Evolutionary conservation across 257 asterid genomes (phyloP).

Genomic region (Gardenia jasminoides): DNA sequence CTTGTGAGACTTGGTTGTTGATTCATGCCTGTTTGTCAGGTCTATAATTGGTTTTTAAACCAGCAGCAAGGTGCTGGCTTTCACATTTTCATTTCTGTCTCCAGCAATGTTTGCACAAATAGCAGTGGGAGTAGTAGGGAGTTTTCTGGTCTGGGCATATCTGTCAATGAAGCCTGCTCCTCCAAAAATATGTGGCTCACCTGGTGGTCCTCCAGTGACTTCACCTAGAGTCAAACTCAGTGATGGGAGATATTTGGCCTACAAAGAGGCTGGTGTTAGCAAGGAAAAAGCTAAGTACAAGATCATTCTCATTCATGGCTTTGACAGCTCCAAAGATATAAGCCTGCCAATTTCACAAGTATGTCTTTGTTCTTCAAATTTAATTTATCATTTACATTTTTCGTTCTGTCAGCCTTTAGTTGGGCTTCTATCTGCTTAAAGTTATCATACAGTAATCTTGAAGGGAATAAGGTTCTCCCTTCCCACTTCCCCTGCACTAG

Average conservation of each 20-base stretch:
- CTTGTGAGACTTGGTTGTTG: not conserved
- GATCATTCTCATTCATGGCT: slow-evolving; percentile 63
- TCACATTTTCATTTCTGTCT: slow-evolving; percentile 2
- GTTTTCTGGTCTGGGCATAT: slow-evolving; percentile 57
- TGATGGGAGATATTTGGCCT: slow-evolving; percentile 78
- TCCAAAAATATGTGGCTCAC: slow-evolving; percentile 69
- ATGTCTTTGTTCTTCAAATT: slow-evolving; percentile 14
- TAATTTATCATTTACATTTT: slow-evolving; percentile 7
- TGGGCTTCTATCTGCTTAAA: not conserved
- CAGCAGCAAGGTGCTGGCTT: not conserved
- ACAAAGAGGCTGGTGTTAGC: slow-evolving; percentile 61
- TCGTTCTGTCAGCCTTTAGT: not conserved
- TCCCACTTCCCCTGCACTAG: not conserved
- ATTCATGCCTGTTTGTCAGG: not conserved
- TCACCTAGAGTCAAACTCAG: slow-evolving; percentile 63
- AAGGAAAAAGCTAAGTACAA: slow-evolving; percentile 64
- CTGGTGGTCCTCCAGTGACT: slow-evolving; percentile 72
- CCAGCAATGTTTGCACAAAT: slow-evolving; percentile 56
- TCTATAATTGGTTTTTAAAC: not conserved
- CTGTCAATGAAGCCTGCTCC: slow-evolving; percentile 52
- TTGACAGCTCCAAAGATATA: slow-evolving; percentile 62
- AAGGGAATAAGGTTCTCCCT: not conserved
- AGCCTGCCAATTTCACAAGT: slow-evolving; percentile 54
- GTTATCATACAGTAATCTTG: too few relatives aligned
- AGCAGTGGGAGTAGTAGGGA: slow-evolving; percentile 44